Conservation (phyloP, 2,329 filamentous ascomycete genomes). For the Achaetomium macrosporum region DNA sequence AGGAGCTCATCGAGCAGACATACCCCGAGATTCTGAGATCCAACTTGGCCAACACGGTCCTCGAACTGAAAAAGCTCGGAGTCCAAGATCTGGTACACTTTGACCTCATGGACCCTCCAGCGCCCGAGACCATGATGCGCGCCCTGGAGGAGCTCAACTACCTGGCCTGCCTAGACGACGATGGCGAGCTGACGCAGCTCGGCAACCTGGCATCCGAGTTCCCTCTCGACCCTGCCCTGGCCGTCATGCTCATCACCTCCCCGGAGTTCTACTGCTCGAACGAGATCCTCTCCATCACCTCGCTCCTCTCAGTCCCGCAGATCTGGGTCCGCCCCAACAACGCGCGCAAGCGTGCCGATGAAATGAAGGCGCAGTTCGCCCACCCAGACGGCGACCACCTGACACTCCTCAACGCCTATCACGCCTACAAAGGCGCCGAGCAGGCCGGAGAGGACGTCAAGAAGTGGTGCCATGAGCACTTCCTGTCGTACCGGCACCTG, state of each 20-base stretch:
- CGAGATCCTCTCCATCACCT: conserved; percentile 92
- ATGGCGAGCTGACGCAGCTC: conserved; percentile 83
- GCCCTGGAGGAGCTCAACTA: conserved; percentile 97
- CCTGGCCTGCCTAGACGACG: conserved; percentile 90
- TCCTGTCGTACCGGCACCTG: conserved; percentile 81
- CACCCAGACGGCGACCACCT: conserved; percentile 93
- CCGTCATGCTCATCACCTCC: conserved; percentile 96
- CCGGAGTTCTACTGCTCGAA: conserved; percentile 99
- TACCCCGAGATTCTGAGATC: conserved; percentile 94
- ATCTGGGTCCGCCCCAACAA: conserved; percentile 84
- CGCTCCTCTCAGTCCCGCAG: conserved; percentile 88
- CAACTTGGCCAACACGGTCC: conserved; percentile 88
- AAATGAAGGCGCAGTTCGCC: conserved; percentile 93
- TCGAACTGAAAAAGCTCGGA: conserved; percentile 96
- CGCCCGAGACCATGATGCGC: conserved; percentile 96
- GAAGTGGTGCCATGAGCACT: conserved; percentile 96
- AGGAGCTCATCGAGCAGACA: conserved; percentile 94
- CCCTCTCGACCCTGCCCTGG: conserved; percentile 85
- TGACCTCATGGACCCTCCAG: conserved; percentile 96
- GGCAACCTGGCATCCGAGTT: conserved; percentile 90
- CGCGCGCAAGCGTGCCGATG: conserved; percentile 84
- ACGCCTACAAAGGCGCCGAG: conserved; percentile 81
- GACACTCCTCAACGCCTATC: conserved; percentile 94
- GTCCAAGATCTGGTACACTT: conserved; percentile 96
- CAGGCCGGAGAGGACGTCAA: conserved; percentile 64